A percentile compares a stretch with the other conserved stretches of the same genome.
phyloP scores from a whole-genome alignment of 2,329 filamentous ascomycete genomes.

The Xylaria sp. region DNA sequence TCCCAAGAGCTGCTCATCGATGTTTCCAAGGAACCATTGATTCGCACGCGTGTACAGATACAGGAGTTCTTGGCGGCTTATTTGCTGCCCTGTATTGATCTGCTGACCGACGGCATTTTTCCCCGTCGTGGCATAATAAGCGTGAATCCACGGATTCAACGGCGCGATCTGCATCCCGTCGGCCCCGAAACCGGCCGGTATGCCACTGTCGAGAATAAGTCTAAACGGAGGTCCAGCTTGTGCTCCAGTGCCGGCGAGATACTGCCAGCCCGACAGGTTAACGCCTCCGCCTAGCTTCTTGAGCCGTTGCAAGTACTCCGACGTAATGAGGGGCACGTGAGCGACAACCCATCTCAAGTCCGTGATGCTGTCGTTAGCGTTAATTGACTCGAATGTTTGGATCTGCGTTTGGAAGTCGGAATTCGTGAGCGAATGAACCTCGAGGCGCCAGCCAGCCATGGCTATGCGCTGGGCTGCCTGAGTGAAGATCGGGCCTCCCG shows the following conservation, averaged over 20 bases:
- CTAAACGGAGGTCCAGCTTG: constrained; percentile 48
- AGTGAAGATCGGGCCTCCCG: constrained; percentile 45
- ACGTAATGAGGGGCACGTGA: constrained; percentile 46
- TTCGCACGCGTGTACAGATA: constrained; percentile 45
- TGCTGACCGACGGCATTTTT: constrained; percentile 43
- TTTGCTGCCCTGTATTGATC: constrained; percentile 45
- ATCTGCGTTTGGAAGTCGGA: constrained; percentile 44
- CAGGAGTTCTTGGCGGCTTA: constrained; percentile 42
- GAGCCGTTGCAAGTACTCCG: constrained; percentile 43
- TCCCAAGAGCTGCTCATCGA: constrained; percentile 44
- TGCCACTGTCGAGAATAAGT: constrained; percentile 46
- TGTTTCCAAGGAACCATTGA: constrained; percentile 47
- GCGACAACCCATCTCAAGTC: constrained; percentile 47
- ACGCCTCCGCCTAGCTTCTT: constrained; percentile 46
- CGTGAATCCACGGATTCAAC: constrained; percentile 47
- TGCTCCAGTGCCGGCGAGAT: constrained; percentile 42
- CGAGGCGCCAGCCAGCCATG: constrained; percentile 45
- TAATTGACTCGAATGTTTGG: constrained; percentile 42
- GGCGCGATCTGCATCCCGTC: constrained; percentile 50
- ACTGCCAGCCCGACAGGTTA: constrained; percentile 46
- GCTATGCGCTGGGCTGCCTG: constrained; percentile 43
- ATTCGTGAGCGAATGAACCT: constrained; percentile 45
- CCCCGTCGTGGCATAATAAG: constrained; percentile 48
- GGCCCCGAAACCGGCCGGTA: constrained; percentile 45
- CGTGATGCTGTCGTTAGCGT: constrained; percentile 37